Evolutionary conservation across 306 rosid genomes (phyloP).

Genomic region (Alnus rubra): DNA sequence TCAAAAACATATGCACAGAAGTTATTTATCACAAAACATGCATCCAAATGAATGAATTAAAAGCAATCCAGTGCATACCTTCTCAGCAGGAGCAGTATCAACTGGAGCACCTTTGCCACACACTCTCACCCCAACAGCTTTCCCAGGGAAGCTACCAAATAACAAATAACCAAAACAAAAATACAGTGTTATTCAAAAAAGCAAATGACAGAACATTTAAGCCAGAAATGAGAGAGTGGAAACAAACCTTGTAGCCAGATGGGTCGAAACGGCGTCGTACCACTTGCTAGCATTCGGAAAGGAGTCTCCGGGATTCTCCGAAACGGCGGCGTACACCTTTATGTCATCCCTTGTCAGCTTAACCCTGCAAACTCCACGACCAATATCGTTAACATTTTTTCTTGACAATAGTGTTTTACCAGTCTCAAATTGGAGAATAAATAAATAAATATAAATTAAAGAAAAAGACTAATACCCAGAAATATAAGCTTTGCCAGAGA

Average conservation of each 20-base stretch:
- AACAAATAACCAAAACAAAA: conserved; percentile 5
- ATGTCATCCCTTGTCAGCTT: conserved; percentile 74
- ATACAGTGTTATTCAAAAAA: neutral
- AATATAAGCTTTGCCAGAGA: conserved; percentile 67
- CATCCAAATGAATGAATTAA: neutral
- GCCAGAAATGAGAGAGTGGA: neutral
- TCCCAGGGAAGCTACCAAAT: conserved; percentile 68
- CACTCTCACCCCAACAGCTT: conserved; percentile 62
- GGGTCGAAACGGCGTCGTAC: conserved; percentile 64
- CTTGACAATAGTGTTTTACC: neutral
- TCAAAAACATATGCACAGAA: neutral
- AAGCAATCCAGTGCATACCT: conserved; percentile 27
- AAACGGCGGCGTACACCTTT: conserved; percentile 69
- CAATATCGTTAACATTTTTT: conserved; percentile 9
- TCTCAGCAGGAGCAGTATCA: conserved; percentile 49
- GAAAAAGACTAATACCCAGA: conserved; percentile 51
- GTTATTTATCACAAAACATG: neutral
- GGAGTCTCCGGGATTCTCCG: conserved; percentile 50
- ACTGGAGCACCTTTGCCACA: conserved; percentile 44
- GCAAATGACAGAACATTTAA: neutral
- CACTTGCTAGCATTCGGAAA: conserved; percentile 61
- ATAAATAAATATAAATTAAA: neutral
- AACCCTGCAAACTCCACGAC: conserved; percentile 42
- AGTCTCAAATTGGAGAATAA: neutral
- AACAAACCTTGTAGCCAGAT: conserved; percentile 60